Conservation (phyloP, 495 filamentous ascomycete species). For the Oleoguttula mirabilis region DNA sequence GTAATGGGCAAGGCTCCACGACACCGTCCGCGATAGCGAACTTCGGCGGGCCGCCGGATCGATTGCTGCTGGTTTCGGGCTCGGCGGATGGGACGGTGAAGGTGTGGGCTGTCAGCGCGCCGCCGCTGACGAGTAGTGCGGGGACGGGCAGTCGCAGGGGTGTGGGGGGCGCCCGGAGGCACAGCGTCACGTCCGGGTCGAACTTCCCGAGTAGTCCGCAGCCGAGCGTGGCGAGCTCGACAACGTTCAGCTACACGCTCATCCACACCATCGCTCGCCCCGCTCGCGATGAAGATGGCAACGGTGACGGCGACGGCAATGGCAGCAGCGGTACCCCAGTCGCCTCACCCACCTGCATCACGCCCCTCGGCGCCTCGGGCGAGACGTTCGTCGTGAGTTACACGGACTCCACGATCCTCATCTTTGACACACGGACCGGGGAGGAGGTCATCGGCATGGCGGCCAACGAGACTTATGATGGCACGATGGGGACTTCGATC, state of each 20-base stretch:
- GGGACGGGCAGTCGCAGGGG: slow-evolving; percentile 49
- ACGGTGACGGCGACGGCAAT: too few relatives aligned
- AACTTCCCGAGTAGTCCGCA: slow-evolving; percentile 86
- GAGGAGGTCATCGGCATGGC: slow-evolving; percentile 89
- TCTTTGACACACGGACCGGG: slow-evolving; percentile 82
- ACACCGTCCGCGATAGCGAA: slow-evolving; percentile 28
- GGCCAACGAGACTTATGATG: slow-evolving; percentile 84
- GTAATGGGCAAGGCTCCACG: too few relatives aligned
- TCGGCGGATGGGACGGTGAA: slow-evolving; percentile 84
- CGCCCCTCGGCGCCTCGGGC: slow-evolving; percentile 69
- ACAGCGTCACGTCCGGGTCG: slow-evolving; percentile 82
- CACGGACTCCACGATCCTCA: slow-evolving; percentile 74
- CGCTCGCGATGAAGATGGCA: slow-evolving; percentile 28
- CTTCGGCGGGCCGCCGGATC: slow-evolving; percentile 63
- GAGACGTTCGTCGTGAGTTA: slow-evolving; percentile 91
- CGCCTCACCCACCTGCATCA: slow-evolving; percentile 73
- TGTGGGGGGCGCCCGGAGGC: slow-evolving; percentile 65
- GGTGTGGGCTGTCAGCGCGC: slow-evolving; percentile 89
- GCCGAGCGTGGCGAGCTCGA: slow-evolving; percentile 62
- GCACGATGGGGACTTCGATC: slow-evolving; percentile 67
- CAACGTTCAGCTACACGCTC: slow-evolving; percentile 54
- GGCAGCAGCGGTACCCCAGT: not conserved
- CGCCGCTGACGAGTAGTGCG: slow-evolving; percentile 68
- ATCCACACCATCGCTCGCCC: slow-evolving; percentile 70
- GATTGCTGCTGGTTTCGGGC: slow-evolving; percentile 81